Evolutionary conservation across 441 rosid genomes (phyloP).

Genomic region (Metrosideros polymorpha): DNA sequence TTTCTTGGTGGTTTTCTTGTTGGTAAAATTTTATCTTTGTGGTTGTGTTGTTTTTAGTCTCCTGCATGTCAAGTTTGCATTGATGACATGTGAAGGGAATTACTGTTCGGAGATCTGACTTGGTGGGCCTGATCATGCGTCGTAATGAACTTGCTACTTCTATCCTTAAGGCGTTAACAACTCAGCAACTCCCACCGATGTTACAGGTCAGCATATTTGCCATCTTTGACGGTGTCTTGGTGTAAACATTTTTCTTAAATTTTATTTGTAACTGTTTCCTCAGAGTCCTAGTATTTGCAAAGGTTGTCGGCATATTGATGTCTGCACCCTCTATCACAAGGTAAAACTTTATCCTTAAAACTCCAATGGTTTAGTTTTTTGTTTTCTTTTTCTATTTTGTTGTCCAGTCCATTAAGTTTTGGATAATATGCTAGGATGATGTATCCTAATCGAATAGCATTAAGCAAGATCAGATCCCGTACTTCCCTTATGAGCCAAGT

Average conservation of each 20-base stretch:
- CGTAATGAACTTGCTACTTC: constrained; percentile 94
- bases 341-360: constrained; percentile 31
- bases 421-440: neutral
- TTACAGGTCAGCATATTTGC: constrained; percentile 44
- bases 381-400: neutral
- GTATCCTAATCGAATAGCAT: neutral
- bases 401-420: neutral
- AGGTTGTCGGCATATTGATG: constrained; percentile 88
- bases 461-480: neutral
- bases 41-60: constrained; percentile 2
- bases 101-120: constrained; percentile 69
- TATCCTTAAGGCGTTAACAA: constrained; percentile 68
- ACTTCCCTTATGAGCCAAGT: neutral
- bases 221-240: neutral
- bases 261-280: constrained; percentile 3
- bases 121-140: constrained; percentile 91
- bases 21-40: constrained; percentile 2
- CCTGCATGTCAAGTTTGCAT: constrained; percentile 11
- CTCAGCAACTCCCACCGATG: constrained; percentile 84
- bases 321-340: constrained; percentile 90
- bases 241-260: neutral
- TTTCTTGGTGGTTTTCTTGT: neutral
- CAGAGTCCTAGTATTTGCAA: constrained; percentile 86
- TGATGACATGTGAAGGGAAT: constrained; percentile 53
- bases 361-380: neutral